A percentile compares a stretch with the other conserved stretches of the same genome.
phyloP scores from a whole-genome alignment of 2,329 filamentous ascomycete genomes.

The Thelonectria blattea region DNA sequence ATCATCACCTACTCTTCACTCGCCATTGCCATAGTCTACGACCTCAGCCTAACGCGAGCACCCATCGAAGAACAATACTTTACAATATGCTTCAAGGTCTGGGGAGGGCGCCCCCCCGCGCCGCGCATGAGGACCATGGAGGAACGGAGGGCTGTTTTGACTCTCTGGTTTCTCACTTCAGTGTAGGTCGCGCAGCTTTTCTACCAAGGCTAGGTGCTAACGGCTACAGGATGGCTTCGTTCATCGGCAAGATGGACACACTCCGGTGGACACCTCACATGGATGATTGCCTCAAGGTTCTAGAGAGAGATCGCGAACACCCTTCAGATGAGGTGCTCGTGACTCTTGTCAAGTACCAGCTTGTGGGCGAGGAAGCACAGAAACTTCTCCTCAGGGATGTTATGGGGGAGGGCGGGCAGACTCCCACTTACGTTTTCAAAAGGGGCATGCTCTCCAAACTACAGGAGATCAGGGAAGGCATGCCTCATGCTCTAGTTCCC shows the following conservation, averaged over 20 bases:
- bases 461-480: constrained; percentile 33
- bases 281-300: constrained; percentile 59
- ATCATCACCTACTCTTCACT: constrained; percentile 52
- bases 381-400: constrained; percentile 41
- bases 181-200: constrained; percentile 36
- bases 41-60: constrained; percentile 52
- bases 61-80: constrained; percentile 45
- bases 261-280: constrained; percentile 65
- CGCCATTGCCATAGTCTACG: constrained; percentile 51
- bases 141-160: constrained; percentile 56
- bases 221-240: constrained; percentile 42
- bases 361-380: constrained; percentile 48
- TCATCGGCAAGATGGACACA: constrained; percentile 55
- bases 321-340: constrained; percentile 56
- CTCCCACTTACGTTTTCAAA: constrained; percentile 44
- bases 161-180: constrained; percentile 51
- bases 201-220: constrained; percentile 8
- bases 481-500: constrained; percentile 33
- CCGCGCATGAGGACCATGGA: constrained; percentile 52
- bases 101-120: constrained; percentile 37
- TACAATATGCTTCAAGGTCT: constrained; percentile 45
- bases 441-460: constrained; percentile 40
- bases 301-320: constrained; percentile 54
- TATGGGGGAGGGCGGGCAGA: constrained; percentile 34
- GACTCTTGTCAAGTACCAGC: constrained; percentile 45